A percentile compares a stretch with the other conserved stretches of the same genome.
Conservation (phyloP, 148 eudicot species). For the Tetragonia tetragonoides region DNA sequence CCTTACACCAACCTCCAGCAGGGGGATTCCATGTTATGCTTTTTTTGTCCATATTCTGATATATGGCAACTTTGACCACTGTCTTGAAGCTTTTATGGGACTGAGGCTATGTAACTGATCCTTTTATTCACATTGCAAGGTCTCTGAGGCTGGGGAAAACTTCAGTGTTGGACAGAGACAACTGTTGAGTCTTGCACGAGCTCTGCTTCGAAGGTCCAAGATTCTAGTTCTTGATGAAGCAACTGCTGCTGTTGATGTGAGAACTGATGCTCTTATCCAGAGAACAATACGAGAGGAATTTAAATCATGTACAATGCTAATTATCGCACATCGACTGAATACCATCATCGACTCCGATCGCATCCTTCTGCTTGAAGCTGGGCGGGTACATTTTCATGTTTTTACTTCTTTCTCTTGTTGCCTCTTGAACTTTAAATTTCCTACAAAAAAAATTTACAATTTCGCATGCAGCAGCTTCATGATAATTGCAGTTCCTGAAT, state of each 20-base stretch:
- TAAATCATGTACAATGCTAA: constrained; percentile 89
- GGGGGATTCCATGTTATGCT: no score
- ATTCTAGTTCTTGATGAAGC: constrained; percentile 96
- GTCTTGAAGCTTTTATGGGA: no score
- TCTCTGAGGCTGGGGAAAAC: constrained; percentile 89
- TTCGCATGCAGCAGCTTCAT: no score
- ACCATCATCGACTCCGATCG: constrained; percentile 80
- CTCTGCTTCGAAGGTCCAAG: constrained; percentile 72
- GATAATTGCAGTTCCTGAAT: no score
- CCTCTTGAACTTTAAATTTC: no score
- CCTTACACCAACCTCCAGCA: no score
- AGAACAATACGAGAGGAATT: constrained; percentile 89
- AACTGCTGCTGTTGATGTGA: constrained; percentile 93
- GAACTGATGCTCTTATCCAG: constrained; percentile 91
- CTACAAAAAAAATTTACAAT: no score
- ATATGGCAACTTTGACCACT: no score
- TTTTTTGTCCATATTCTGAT: no score
- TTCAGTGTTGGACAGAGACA: constrained; percentile 98
- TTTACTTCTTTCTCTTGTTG: no score
- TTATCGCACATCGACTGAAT: constrained; percentile 84
- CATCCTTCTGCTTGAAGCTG: constrained; percentile 76
- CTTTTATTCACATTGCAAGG: no score
- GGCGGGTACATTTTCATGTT: constrained; percentile 53
- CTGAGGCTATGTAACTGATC: no score
- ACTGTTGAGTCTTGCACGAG: constrained; percentile 81